These are phyloP conservation scores for Suillus cothurnatus DNA, from an alignment of 768 basidiomycete genomes.

Conservation along the genomic window DNA sequence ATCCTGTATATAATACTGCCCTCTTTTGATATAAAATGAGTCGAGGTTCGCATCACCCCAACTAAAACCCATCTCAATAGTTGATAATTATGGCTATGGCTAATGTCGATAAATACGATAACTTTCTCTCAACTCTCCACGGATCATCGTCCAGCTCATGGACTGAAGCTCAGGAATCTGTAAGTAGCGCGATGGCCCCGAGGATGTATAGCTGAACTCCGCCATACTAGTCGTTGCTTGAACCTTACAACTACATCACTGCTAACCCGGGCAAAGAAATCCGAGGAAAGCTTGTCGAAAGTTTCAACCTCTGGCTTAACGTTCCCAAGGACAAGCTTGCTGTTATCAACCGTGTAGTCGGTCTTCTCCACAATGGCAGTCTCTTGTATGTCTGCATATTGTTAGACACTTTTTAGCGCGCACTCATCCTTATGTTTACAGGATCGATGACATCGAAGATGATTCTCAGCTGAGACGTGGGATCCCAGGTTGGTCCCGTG, in stretches of 20 bases:
- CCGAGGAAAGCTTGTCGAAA: constrained; percentile 80
- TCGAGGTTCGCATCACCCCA: not conserved
- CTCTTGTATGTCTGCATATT: constrained; percentile 61
- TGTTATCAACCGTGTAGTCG: constrained; percentile 77
- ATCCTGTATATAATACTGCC: not conserved
- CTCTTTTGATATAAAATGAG: not conserved
- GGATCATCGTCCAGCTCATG: constrained; percentile 25
- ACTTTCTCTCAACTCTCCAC: constrained; percentile 38
- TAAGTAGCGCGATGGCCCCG: constrained; percentile 13
- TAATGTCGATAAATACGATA: constrained; percentile 39
- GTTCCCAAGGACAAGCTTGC: constrained; percentile 74
- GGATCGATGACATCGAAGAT: constrained; percentile 96
- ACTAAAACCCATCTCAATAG: not conserved
- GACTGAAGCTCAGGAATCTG: constrained; percentile 26
- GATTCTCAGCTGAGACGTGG: constrained; percentile 86
- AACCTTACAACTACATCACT: constrained; percentile 86
- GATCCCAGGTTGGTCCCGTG: constrained; percentile 60
- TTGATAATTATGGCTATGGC: constrained; percentile 1
- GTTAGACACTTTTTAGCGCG: not conserved
- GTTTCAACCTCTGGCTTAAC: constrained; percentile 91
- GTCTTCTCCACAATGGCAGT: constrained; percentile 93
- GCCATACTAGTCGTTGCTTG: constrained; percentile 55
- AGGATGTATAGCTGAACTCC: not conserved
- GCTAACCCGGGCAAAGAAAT: constrained; percentile 92
- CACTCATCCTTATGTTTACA: constrained; percentile 33